Evolutionary conservation across 148 eudicot species (phyloP).

Genomic region (Camellia granthamiana): DNA sequence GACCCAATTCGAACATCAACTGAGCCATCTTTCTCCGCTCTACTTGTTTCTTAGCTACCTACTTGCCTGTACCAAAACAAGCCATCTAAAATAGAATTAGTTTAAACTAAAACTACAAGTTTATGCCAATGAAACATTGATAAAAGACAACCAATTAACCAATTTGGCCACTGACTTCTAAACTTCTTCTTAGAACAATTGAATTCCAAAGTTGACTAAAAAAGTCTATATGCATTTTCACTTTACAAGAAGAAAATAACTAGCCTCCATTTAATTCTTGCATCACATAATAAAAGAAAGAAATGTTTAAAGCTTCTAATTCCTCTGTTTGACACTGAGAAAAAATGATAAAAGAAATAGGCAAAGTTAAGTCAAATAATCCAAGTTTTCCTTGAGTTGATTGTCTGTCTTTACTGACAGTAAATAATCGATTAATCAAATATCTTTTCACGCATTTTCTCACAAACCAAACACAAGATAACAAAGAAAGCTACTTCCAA

Average conservation of each 20-base stretch:
- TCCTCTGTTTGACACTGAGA: background rate
- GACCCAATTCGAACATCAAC: slow-evolving; percentile 96
- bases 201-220: background rate
- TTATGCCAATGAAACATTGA: background rate
- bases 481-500: too few relatives aligned
- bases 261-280: background rate
- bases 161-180: background rate
- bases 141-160: background rate
- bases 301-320: background rate
- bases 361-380: too few relatives aligned
- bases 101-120: too few relatives aligned
- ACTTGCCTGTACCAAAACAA: slow-evolving; percentile 14
- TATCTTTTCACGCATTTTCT: background rate
- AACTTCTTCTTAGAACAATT: background rate
- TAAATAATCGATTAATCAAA: too few relatives aligned
- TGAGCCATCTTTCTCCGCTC: slow-evolving; percentile 89
- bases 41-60: slow-evolving; percentile 98
- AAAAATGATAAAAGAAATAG: background rate
- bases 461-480: too few relatives aligned
- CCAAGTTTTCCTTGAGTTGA: too few relatives aligned
- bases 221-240: too few relatives aligned
- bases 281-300: too few relatives aligned
- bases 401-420: too few relatives aligned
- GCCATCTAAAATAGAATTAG: background rate
- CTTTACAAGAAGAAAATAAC: background rate